Evolutionary conservation across 441 rosid species (phyloP).

Genomic region (Viola pubescens): DNA sequence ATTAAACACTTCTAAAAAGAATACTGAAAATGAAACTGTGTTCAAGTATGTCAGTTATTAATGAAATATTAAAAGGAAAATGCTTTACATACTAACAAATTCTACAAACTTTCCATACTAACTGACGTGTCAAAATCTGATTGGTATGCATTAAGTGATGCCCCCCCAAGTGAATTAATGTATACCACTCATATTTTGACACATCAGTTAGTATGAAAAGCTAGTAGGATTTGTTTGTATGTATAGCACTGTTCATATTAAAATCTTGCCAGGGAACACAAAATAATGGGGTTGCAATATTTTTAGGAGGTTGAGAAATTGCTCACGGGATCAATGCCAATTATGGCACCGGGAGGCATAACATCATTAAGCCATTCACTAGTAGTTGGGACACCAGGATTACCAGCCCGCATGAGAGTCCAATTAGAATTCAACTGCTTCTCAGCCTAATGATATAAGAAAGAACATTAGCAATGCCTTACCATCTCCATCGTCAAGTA

Average conservation of each 20-base stretch:
- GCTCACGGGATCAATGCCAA: constrained; percentile 95
- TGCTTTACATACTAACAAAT: too few species aligned
- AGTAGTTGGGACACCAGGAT: constrained; percentile 66
- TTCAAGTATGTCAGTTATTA: too few species aligned
- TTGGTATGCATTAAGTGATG: background rate
- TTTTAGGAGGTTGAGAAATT: constrained; percentile 29
- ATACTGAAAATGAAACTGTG: too few species aligned
- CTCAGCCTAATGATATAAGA: constrained; percentile 56
- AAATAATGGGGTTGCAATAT: background rate
- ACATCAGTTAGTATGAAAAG: too few species aligned
- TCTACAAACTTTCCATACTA: too few species aligned
- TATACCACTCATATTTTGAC: too few species aligned
- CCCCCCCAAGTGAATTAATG: background rate
- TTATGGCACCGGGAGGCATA: constrained; percentile 77
- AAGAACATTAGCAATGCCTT: constrained; percentile 4
- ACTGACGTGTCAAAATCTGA: too few species aligned
- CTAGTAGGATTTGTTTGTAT: too few species aligned
- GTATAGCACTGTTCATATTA: too few species aligned
- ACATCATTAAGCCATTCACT: constrained; percentile 88
- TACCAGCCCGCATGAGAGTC: constrained; percentile 95
- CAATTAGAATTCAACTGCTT: constrained; percentile 74
- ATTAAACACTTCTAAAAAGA: too few species aligned
- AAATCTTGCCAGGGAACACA: background rate
- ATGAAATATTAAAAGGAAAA: too few species aligned
- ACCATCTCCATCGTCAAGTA: background rate